These are phyloP conservation scores for Aegilops sharonensis DNA, from an alignment of 176 grass and related monocot species.

Conservation along the genomic window DNA sequence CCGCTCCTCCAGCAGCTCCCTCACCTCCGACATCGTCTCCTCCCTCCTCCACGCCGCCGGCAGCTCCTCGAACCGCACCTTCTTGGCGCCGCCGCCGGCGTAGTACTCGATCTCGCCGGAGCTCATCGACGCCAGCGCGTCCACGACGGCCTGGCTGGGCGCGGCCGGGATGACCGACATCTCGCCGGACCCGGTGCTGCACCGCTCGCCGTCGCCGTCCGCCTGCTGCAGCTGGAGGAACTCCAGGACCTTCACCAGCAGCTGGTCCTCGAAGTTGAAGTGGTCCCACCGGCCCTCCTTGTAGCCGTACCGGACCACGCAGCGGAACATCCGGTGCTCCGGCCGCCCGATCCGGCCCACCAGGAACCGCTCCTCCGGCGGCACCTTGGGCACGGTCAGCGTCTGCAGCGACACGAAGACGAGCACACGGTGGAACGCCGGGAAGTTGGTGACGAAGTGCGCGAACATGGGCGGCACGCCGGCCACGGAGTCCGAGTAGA, in stretches of 20 bases:
- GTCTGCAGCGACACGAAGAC: conserved; percentile 80
- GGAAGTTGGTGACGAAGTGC: conserved; percentile 95
- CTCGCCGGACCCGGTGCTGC: conserved; percentile 25
- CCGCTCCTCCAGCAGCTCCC: conserved; percentile 63
- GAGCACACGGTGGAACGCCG: conserved; percentile 80
- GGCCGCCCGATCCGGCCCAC: conserved; percentile 60
- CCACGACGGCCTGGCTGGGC: conserved; percentile 12
- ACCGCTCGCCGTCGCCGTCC: background rate
- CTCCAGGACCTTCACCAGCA: conserved; percentile 76
- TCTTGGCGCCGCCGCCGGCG: conserved; percentile 16
- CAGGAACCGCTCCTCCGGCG: conserved; percentile 52
- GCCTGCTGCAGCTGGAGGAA: conserved; percentile 53
- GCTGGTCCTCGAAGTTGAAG: conserved; percentile 77
- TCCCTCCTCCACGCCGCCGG: background rate
- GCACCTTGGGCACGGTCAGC: conserved; percentile 71
- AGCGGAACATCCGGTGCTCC: conserved; percentile 54
- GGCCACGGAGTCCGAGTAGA: conserved; percentile 51
- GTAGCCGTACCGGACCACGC: conserved; percentile 72
- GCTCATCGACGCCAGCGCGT: conserved; percentile 22
- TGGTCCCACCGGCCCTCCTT: conserved; percentile 68
- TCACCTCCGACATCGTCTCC: conserved; percentile 45
- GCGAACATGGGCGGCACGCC: conserved; percentile 85
- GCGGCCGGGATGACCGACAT: conserved; percentile 40
- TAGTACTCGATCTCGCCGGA: conserved; percentile 30
- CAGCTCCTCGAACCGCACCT: conserved; percentile 48